Evolutionary conservation across 345 rosid species (phyloP).

Genomic region (Linum trigynum): DNA sequence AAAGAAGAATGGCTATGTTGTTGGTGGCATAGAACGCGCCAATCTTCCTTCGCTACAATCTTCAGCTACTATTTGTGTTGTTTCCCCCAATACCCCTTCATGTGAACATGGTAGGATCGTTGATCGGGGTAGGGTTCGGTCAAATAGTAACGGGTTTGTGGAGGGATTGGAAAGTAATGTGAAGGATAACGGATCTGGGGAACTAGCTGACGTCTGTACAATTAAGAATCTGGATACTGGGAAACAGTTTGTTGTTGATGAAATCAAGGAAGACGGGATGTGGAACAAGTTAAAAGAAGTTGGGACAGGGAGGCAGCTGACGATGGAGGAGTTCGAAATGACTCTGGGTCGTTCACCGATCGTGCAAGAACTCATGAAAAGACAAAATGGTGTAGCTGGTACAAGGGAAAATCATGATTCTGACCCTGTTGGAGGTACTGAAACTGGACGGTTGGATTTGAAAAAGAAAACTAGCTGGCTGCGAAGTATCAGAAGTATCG

Average conservation of each 20-base stretch:
- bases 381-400: slow-evolving; percentile 29
- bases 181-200: slow-evolving; percentile 36
- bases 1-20: slow-evolving; percentile 42
- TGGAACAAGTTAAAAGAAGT: slow-evolving; percentile 90
- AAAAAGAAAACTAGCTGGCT: slow-evolving; percentile 51
- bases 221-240: slow-evolving; percentile 86
- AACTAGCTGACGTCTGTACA: slow-evolving; percentile 33
- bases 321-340: slow-evolving; percentile 86
- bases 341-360: slow-evolving; percentile 69
- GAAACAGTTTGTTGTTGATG: slow-evolving; percentile 74
- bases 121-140: slow-evolving; percentile 11
- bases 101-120: slow-evolving; percentile 42
- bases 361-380: slow-evolving; percentile 76
- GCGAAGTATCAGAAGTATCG: slow-evolving; percentile 69
- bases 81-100: slow-evolving; percentile 50
- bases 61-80: too few relatives aligned
- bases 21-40: slow-evolving; percentile 16
- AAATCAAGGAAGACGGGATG: slow-evolving; percentile 57
- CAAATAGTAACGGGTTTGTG: slow-evolving; percentile 9
- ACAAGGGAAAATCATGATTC: slow-evolving; percentile 2
- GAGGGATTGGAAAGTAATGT: slow-evolving; percentile 20
- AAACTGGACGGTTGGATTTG: slow-evolving; percentile 31
- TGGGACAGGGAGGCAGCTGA: slow-evolving; percentile 82
- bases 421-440: slow-evolving; percentile 22
- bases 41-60: too few relatives aligned